Evolutionary conservation across 2,329 filamentous ascomycete genomes (phyloP).

Genomic region (Arthrobotrys musiformis): DNA sequence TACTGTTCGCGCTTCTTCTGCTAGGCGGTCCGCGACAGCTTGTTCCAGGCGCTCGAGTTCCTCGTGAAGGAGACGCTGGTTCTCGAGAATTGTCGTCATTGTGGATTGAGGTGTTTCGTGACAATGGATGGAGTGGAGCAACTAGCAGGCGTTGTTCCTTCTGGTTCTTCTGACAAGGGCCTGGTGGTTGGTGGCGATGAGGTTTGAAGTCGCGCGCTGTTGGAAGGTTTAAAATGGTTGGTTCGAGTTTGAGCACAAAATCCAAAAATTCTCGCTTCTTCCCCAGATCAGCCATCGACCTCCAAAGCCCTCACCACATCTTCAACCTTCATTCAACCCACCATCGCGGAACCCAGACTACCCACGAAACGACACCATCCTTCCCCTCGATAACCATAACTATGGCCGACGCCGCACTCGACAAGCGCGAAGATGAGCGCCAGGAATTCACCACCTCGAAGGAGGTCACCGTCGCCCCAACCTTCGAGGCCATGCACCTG

Average conservation of each 20-base stretch:
- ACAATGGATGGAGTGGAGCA: background rate
- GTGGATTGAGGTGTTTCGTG: background rate
- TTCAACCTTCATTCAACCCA: background rate
- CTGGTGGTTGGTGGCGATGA: slow-evolving; percentile 17
- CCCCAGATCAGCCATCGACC: slow-evolving; percentile 44
- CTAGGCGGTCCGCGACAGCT: slow-evolving; percentile 86
- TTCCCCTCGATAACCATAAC: slow-evolving; percentile 64
- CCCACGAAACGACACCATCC: slow-evolving; percentile 15
- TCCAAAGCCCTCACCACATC: background rate
- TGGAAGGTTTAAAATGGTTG: background rate
- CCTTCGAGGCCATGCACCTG: slow-evolving; percentile 94
- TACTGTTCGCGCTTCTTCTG: slow-evolving; percentile 89
- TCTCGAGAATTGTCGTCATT: slow-evolving; percentile 76
- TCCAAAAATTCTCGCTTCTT: slow-evolving; percentile 52
- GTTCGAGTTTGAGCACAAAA: slow-evolving; percentile 5
- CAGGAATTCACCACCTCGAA: slow-evolving; percentile 99
- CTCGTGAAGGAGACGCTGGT: slow-evolving; percentile 93
- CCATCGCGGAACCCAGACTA: background rate
- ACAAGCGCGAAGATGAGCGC: slow-evolving; percentile 91
- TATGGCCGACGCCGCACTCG: slow-evolving; percentile 88
- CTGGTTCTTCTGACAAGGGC: too few species aligned
- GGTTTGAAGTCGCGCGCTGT: slow-evolving; percentile 7
- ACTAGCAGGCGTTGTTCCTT: background rate
- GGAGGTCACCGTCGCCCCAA: slow-evolving; percentile 94
- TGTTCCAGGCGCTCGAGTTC: slow-evolving; percentile 96